A percentile compares a stretch with the other conserved stretches of the same genome.
These are phyloP conservation scores for Arthrobotrys sinensis DNA, from an alignment of 2,329 filamentous ascomycete species.

Conservation along the genomic window DNA sequence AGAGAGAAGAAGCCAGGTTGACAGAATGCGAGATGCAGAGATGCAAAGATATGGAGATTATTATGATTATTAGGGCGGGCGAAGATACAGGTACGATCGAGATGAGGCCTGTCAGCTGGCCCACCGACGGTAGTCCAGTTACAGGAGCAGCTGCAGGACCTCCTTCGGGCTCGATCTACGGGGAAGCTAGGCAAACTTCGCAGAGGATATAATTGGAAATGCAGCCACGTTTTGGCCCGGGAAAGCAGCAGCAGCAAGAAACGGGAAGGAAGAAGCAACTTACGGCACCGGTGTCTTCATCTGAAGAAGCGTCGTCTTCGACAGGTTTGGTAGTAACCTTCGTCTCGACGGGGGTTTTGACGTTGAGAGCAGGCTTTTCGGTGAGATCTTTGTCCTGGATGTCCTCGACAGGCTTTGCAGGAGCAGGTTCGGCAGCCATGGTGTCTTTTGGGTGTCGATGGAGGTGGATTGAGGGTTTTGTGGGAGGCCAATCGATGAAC, in stretches of 20 bases:
- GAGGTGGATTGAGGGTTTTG: conserved; percentile 34
- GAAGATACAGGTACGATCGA: conserved; percentile 4
- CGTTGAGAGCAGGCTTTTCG: conserved; percentile 16
- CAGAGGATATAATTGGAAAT: conserved; percentile 23
- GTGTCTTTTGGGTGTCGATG: conserved; percentile 10
- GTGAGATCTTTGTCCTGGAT: conserved; percentile 43
- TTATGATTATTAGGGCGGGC: background rate
- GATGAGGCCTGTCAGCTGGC: conserved; percentile 24
- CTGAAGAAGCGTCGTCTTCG: conserved; percentile 30
- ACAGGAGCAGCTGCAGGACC: background rate
- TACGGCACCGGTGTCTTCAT: conserved; percentile 16
- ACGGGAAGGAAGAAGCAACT: conserved; percentile 13
- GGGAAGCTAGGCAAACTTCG: conserved; percentile 28
- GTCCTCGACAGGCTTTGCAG: conserved; percentile 13
- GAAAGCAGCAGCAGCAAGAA: background rate
- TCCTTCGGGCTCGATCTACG: background rate
- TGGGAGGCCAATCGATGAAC: background rate
- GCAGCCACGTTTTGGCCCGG: conserved; percentile 5
- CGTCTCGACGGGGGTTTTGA: conserved; percentile 9
- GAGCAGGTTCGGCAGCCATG: conserved; percentile 38
- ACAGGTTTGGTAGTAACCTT: background rate
- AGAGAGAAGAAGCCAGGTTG: conserved; percentile 18
- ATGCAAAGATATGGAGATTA: background rate
- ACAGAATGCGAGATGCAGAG: background rate
- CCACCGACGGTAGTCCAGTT: background rate